Conservation (phyloP, 2,329 filamentous ascomycete genomes). For the Sclerotinia trifoliorum region DNA sequence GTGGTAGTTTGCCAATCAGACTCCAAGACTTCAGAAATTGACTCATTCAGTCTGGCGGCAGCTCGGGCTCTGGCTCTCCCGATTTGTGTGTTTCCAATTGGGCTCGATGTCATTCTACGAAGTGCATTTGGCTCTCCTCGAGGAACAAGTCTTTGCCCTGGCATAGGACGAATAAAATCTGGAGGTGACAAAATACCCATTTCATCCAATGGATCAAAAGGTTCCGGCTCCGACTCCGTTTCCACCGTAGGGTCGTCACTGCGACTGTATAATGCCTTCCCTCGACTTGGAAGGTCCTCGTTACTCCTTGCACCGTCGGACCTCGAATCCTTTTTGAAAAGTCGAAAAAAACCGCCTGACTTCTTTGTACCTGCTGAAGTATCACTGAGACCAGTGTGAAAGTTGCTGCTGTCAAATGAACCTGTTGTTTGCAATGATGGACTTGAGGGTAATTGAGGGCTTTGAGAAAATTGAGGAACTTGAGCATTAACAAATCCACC, state of each 20-base stretch:
- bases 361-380: neutral
- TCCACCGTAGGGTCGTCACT: neutral
- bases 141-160: constrained; percentile 10
- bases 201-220: neutral
- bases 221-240: neutral
- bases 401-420: constrained; percentile 13
- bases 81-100: constrained; percentile 1
- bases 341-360: constrained; percentile 2
- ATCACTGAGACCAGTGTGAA: neutral
- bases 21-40: neutral
- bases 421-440: constrained; percentile 7
- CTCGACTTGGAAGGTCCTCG: constrained; percentile 1
- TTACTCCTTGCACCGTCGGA: neutral
- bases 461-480: neutral
- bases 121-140: constrained; percentile 10
- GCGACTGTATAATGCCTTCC: neutral
- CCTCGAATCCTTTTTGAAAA: constrained; percentile 6
- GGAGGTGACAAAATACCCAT: constrained; percentile 10
- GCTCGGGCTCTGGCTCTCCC: constrained; percentile 2
- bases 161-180: constrained; percentile 14
- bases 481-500: neutral
- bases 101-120: neutral
- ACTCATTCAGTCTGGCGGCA: constrained; percentile 2
- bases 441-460: constrained; percentile 2
- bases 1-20: constrained; percentile 17